phyloP scores from a whole-genome alignment of 2,329 filamentous ascomycete genomes.

The Colletotrichum sublineola region DNA sequence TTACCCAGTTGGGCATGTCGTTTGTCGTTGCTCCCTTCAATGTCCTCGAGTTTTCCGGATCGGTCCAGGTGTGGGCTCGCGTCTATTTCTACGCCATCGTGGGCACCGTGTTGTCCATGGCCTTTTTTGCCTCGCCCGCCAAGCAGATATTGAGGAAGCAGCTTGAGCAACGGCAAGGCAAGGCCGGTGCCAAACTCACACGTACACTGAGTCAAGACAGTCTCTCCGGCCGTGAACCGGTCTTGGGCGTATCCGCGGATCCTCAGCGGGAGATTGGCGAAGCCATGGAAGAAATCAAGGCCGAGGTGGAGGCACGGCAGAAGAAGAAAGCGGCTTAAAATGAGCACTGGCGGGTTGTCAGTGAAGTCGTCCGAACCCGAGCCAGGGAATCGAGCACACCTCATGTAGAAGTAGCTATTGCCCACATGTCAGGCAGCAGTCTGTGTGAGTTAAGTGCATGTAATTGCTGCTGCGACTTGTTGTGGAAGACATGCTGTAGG shows the following conservation, averaged over 20 bases:
- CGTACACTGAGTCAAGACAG: constrained; percentile 71
- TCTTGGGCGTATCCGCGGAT: constrained; percentile 84
- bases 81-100: constrained; percentile 91
- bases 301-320: constrained; percentile 72
- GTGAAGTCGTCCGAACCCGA: background rate
- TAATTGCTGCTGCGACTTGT: background rate
- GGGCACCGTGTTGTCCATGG: constrained; percentile 73
- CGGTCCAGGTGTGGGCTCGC: constrained; percentile 81
- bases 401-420: background rate
- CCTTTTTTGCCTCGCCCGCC: constrained; percentile 84
- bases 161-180: constrained; percentile 69
- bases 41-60: constrained; percentile 79
- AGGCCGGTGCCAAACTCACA: constrained; percentile 60
- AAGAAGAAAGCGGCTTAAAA: constrained; percentile 38
- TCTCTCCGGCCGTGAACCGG: constrained; percentile 68
- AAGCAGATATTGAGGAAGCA: constrained; percentile 71
- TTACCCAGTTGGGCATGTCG: constrained; percentile 85
- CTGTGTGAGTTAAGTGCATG: background rate
- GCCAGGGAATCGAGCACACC: background rate
- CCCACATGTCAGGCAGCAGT: background rate
- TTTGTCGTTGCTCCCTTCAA: constrained; percentile 90
- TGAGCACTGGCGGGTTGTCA: background rate
- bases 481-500: background rate
- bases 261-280: constrained; percentile 81
- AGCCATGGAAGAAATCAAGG: constrained; percentile 79